Conservation (phyloP, 208 protist species). For the Leishmania aethiopica region DNA sequence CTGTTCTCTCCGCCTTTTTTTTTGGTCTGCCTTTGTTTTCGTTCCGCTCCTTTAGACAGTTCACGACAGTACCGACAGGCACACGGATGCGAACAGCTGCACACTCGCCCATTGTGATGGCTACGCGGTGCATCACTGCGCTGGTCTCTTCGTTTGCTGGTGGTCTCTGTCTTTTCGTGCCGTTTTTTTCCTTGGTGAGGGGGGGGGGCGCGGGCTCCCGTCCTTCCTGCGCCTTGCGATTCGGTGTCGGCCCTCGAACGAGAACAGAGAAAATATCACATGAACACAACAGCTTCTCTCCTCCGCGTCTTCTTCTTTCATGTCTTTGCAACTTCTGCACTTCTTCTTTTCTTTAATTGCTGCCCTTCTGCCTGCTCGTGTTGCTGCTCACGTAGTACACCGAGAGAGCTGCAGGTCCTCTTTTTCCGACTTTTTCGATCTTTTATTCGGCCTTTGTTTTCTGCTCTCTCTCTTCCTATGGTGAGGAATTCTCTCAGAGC, state of each 20-base stretch:
- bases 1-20: background rate
- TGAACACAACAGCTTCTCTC: background rate
- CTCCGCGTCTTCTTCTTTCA: too few relatives aligned
- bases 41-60: background rate
- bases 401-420: background rate
- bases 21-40: background rate
- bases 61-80: background rate
- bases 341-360: background rate
- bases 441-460: background rate
- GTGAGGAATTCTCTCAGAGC: background rate
- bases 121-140: background rate
- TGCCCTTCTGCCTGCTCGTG: background rate
- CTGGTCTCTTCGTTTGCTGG: background rate
- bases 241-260: background rate
- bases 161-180: background rate
- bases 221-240: background rate
- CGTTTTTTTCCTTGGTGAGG: background rate
- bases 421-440: too few relatives aligned
- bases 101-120: background rate
- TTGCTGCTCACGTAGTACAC: background rate
- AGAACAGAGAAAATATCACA: background rate
- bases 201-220: too few relatives aligned
- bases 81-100: background rate
- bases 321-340: background rate
- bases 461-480: background rate